Evolutionary conservation across 1,284 basidiomycete genomes (phyloP).

Genomic region (Afroboletus lepidellus): DNA sequence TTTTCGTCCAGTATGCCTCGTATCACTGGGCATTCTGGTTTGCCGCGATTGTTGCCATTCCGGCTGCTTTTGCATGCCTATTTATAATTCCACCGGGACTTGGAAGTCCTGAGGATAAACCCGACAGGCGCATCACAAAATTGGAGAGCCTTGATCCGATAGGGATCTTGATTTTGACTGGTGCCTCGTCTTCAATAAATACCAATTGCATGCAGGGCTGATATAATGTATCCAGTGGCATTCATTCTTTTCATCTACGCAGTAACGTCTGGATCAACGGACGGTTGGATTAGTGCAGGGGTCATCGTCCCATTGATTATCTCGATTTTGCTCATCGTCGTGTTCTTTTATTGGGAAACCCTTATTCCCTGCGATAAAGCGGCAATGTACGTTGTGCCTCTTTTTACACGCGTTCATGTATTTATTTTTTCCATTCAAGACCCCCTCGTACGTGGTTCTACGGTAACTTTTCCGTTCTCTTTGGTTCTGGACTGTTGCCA

Average conservation of each 20-base stretch:
- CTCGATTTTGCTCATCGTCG: constrained; percentile 34
- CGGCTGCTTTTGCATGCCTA: constrained; percentile 35
- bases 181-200: constrained; percentile 15
- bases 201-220: background rate
- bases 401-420: background rate
- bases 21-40: constrained; percentile 50
- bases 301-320: constrained; percentile 37
- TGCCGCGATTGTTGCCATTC: constrained; percentile 38
- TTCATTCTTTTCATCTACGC: constrained; percentile 42
- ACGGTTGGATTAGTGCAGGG: constrained; percentile 37
- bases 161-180: constrained; percentile 33
- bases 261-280: constrained; percentile 37
- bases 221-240: constrained; percentile 24
- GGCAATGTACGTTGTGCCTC: constrained; percentile 31
- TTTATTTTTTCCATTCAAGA: constrained; percentile 19
- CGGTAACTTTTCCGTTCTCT: constrained; percentile 40
- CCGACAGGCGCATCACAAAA: constrained; percentile 7
- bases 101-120: background rate
- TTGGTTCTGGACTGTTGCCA: constrained; percentile 37
- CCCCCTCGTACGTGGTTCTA: constrained; percentile 42
- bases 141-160: constrained; percentile 32
- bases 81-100: constrained; percentile 28
- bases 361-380: constrained; percentile 33
- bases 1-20: constrained; percentile 38
- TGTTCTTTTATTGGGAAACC: constrained; percentile 43